Conservation (phyloP, 257 asterid genomes). For the Eucommia ulmoides region DNA sequence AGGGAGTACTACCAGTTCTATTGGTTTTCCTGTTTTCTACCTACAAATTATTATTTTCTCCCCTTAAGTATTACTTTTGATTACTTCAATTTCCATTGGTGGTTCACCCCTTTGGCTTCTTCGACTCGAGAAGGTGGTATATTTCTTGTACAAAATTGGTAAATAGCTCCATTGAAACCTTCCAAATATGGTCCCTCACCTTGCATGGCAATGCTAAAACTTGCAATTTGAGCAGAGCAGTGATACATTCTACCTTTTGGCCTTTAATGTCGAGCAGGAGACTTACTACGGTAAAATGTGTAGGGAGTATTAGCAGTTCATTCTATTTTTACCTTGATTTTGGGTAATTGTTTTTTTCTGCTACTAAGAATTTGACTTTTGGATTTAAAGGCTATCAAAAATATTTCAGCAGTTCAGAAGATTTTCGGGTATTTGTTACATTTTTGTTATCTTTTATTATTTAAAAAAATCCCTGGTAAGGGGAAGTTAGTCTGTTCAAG, state of each 20-base stretch:
- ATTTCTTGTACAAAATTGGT: too few species aligned
- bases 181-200: slow-evolving; percentile 37
- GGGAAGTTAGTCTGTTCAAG: slow-evolving; percentile 70
- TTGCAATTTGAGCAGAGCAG: slow-evolving; percentile 33
- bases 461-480: slow-evolving; percentile 88
- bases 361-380: slow-evolving; percentile 58
- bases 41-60: too few species aligned
- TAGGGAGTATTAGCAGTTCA: slow-evolving; percentile 59
- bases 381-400: slow-evolving; percentile 73
- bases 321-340: slow-evolving; percentile 26
- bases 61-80: too few species aligned
- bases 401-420: slow-evolving; percentile 64
- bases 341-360: slow-evolving; percentile 46
- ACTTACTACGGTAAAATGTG: slow-evolving; percentile 72
- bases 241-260: slow-evolving; percentile 49
- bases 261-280: slow-evolving; percentile 53
- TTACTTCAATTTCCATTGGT: too few species aligned
- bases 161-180: too few species aligned
- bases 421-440: slow-evolving; percentile 44
- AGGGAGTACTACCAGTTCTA: too few species aligned
- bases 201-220: slow-evolving; percentile 46
- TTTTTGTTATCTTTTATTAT: slow-evolving; percentile 26
- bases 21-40: too few species aligned
- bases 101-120: too few species aligned
- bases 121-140: too few species aligned